Conservation (phyloP, 2,329 filamentous ascomycete species). For the Lomentospora prolificans region DNA sequence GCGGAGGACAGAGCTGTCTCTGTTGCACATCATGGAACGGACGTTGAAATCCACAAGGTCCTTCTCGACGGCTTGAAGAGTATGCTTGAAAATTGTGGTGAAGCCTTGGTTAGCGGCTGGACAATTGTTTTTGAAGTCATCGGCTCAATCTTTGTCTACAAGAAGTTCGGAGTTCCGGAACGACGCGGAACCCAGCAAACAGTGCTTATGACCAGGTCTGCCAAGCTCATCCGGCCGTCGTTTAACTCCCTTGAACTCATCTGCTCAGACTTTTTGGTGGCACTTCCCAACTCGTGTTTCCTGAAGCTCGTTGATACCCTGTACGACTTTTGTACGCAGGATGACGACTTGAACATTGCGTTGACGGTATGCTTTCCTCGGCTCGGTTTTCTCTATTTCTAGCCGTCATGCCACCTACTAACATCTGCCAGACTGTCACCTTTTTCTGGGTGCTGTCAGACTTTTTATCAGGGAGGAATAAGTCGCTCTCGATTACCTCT, state of each 20-base stretch:
- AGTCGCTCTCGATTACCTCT: conserved; percentile 46
- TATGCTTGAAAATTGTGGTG: conserved; percentile 80
- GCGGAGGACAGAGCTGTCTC: conserved; percentile 39
- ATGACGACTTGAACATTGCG: conserved; percentile 89
- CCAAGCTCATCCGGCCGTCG: conserved; percentile 70
- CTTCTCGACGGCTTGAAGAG: conserved; percentile 71
- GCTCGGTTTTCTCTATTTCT: not conserved
- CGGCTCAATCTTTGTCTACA: conserved; percentile 61
- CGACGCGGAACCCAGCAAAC: conserved; percentile 20
- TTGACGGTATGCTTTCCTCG: conserved; percentile 57
- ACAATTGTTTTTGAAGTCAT: conserved; percentile 77
- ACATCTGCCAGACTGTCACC: conserved; percentile 59
- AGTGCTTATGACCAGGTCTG: conserved; percentile 47
- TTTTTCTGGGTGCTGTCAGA: conserved; percentile 96
- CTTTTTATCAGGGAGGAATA: conserved; percentile 58
- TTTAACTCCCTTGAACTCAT: conserved; percentile 88
- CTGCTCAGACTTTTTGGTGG: conserved; percentile 83
- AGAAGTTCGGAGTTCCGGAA: conserved; percentile 22
- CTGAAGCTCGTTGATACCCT: conserved; percentile 76
- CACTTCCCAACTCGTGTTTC: conserved; percentile 61
- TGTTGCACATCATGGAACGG: conserved; percentile 50
- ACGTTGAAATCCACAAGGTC: conserved; percentile 72
- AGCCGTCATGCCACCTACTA: conserved; percentile 11
- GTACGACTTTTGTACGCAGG: conserved; percentile 79
- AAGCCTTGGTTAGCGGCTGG: conserved; percentile 77